Conservation (phyloP, 345 rosid genomes). For the Moringa oleifera region DNA sequence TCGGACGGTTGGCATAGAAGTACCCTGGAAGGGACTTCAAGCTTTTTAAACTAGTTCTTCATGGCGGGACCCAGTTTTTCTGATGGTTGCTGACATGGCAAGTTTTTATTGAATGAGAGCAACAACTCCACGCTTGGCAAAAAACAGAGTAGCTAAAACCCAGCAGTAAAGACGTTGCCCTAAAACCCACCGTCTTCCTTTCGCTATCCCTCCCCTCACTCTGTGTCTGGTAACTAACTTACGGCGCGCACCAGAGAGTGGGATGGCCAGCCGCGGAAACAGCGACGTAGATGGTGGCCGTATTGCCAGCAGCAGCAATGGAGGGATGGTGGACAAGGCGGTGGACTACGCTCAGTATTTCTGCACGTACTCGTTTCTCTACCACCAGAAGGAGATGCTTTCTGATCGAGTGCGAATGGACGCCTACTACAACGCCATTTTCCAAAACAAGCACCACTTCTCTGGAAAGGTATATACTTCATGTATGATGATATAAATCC, state of each 20-base stretch:
- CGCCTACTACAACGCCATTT: constrained; percentile 76
- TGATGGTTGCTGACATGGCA: constrained; percentile 8
- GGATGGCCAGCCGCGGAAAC: constrained; percentile 49
- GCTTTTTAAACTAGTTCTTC: no score
- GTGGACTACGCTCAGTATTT: constrained; percentile 88
- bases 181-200: constrained; percentile 12
- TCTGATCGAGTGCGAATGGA: constrained; percentile 98
- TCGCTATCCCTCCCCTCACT: not conserved
- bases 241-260: constrained; percentile 7
- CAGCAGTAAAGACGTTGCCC: constrained; percentile 30
- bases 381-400: constrained; percentile 99
- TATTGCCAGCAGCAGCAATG: constrained; percentile 26
- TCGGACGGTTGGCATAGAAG: no score
- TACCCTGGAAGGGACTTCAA: no score
- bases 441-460: constrained; percentile 75
- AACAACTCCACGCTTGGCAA: not conserved
- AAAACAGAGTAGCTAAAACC: constrained; percentile 2
- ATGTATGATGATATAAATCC: no score
- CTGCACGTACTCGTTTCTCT: constrained; percentile 82
- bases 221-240: not conserved
- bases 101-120: not conserved
- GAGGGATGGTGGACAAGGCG: constrained; percentile 65
- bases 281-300: constrained; percentile 24
- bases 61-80: no score
- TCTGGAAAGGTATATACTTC: constrained; percentile 54